phyloP scores from a whole-genome alignment of 2,329 filamentous ascomycete genomes.

The Seiridium unicorne region DNA sequence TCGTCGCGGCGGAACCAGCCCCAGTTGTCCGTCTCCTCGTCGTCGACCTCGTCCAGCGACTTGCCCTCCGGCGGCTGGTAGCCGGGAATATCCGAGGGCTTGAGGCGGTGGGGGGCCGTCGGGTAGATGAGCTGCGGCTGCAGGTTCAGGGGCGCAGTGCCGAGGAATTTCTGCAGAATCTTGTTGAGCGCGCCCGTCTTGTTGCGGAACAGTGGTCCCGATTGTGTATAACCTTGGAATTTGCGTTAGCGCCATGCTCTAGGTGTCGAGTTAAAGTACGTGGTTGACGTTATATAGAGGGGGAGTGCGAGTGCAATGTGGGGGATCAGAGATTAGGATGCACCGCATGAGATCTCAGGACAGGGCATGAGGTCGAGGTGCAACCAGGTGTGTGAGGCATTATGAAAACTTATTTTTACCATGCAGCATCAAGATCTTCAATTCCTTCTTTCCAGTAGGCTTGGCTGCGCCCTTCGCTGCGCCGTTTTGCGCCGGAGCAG shows the following conservation, averaged over 20 bases:
- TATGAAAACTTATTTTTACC: slow-evolving; percentile 40
- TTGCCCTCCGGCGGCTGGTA: slow-evolving; percentile 49
- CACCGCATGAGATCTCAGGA: no score
- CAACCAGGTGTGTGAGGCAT: no score
- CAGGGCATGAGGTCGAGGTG: no score
- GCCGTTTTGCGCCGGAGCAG: not conserved
- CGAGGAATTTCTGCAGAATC: slow-evolving; percentile 71
- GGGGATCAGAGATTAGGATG: not conserved
- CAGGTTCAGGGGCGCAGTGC: slow-evolving; percentile 50
- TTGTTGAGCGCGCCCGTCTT: slow-evolving; percentile 90
- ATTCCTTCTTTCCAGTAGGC: slow-evolving; percentile 41
- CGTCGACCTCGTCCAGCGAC: slow-evolving; percentile 37
- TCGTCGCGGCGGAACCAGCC: slow-evolving; percentile 80
- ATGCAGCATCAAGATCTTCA: slow-evolving; percentile 77
- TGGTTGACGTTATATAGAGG: not conserved
- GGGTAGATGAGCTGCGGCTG: slow-evolving; percentile 63
- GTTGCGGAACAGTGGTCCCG: slow-evolving; percentile 76
- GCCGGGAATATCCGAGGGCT: slow-evolving; percentile 66
- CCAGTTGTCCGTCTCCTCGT: slow-evolving; percentile 64
- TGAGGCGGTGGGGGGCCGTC: slow-evolving; percentile 64
- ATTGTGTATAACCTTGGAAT: slow-evolving; percentile 78
- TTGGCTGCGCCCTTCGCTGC: slow-evolving; percentile 21
- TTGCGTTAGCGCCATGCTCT: not conserved
- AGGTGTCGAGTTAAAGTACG: no score
- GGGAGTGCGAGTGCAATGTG: not conserved